Conservation (phyloP, 2,329 filamentous ascomycete genomes). For the Hypoxylon sp. region DNA sequence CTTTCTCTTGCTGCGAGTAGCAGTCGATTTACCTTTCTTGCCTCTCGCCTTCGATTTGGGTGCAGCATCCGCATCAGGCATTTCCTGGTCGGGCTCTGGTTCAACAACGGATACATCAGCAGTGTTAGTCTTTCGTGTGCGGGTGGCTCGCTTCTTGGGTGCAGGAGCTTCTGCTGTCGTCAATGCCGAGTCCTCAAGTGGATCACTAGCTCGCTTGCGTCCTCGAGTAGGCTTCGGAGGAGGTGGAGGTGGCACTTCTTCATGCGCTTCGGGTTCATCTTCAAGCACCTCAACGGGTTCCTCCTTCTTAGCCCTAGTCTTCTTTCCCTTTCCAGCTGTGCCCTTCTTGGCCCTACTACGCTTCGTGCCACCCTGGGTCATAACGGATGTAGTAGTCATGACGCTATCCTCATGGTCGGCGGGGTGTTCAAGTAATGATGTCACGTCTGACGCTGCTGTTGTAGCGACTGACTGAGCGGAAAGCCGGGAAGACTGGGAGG, state of each 20-base stretch:
- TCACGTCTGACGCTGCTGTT: conserved; percentile 61
- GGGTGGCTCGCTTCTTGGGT: conserved; percentile 70
- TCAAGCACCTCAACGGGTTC: conserved; percentile 63
- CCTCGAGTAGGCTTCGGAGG: conserved; percentile 62
- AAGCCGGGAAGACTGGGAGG: conserved; percentile 78
- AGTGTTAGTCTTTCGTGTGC: conserved; percentile 63
- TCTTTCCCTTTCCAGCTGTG: conserved; percentile 61
- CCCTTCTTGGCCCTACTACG: conserved; percentile 68
- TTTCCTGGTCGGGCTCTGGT: conserved; percentile 56
- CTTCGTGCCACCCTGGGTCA: conserved; percentile 66
- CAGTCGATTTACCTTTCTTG: conserved; percentile 63
- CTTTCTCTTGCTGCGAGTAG: conserved; percentile 60
- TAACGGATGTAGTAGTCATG: conserved; percentile 70
- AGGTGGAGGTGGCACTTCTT: conserved; percentile 51
- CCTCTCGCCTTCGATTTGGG: conserved; percentile 53
- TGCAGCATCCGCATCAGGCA: conserved; percentile 54
- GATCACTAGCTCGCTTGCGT: conserved; percentile 74
- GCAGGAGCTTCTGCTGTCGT: conserved; percentile 63
- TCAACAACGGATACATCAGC: conserved; percentile 57
- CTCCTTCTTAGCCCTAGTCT: conserved; percentile 66
- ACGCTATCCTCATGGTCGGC: conserved; percentile 70
- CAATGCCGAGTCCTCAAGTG: conserved; percentile 64
- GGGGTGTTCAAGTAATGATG: conserved; percentile 62
- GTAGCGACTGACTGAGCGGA: conserved; percentile 71
- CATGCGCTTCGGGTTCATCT: conserved; percentile 52